Percentiles rank a stretch among this genome's conserved stretches.
phyloP scores from a whole-genome alignment of 768 basidiomycete genomes.

The Psilocybe tampanensis region DNA sequence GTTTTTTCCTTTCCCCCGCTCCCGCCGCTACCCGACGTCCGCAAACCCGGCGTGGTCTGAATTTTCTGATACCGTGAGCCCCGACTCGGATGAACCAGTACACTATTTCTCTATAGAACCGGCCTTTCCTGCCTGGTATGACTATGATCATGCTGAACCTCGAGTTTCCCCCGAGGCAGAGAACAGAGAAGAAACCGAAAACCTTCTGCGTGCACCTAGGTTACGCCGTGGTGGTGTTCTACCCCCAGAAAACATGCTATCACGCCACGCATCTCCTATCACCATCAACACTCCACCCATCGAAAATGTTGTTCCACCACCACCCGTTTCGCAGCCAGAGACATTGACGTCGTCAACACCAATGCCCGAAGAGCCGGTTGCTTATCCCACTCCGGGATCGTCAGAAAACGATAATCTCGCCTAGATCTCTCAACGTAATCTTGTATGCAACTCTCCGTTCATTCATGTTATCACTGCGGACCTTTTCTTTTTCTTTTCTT shows the following conservation, averaged over 20 bases:
- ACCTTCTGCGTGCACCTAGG: constrained; percentile 40
- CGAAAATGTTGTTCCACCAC: constrained; percentile 7
- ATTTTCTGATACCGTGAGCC: constrained; percentile 16
- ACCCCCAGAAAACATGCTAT: constrained; percentile 61
- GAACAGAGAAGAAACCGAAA: constrained; percentile 21
- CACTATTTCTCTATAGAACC: constrained; percentile 8
- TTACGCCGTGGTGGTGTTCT: constrained; percentile 69
- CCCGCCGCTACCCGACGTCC: constrained; percentile 42
- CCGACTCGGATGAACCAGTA: constrained; percentile 17
- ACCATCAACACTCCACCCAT: constrained; percentile 11
- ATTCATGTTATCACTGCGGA: constrained; percentile 6
- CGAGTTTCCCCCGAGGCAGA: constrained; percentile 15
- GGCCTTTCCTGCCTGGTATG: constrained; percentile 2
- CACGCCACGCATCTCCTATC: constrained; percentile 46
- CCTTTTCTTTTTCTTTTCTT: constrained; percentile 4
- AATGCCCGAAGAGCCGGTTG: constrained; percentile 30
- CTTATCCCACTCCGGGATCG: constrained; percentile 54
- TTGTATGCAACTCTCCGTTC: not conserved
- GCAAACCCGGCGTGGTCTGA: constrained; percentile 27
- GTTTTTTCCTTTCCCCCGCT: constrained; percentile 58
- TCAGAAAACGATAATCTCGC: constrained; percentile 42
- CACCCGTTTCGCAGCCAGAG: constrained; percentile 9
- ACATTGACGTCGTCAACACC: not conserved
- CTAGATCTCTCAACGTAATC: constrained; percentile 20
- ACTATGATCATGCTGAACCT: constrained; percentile 8